Evolutionary conservation across 805 yeast genomes (phyloP), one percentile per base, ranked within the genome.

Genomic region (Maudiozyma bulderi): DNA sequence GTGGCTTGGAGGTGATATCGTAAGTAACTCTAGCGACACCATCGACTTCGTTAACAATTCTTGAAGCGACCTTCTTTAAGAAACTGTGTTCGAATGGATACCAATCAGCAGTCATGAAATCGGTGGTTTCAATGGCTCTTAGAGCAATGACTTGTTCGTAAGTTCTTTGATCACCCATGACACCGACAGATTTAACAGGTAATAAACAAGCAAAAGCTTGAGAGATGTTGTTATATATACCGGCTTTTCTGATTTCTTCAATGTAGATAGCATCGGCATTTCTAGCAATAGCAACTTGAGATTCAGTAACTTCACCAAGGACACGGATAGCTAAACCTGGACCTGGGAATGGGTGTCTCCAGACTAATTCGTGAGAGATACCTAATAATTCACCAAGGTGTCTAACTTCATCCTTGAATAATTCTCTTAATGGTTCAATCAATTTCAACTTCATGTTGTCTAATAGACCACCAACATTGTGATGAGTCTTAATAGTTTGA

Each of bases 271-370:
- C 77, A 69, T 93, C 99, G 54, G 99, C 99, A 68, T 88, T 91
- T 73, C 98, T 85, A 43, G 98, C 99, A 66, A 93, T 93, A 65
- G 81, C 91, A 50, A 93, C 93, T 74, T 93, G 99, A 57, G 76
- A 81, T 58, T 81, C 85, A 51, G 96, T 86, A 55, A 93, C 98
- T 74, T 91, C 98, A 60, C 99, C 99, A 45, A 93, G 76, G 49
- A 93, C 95, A 73, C 99, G 84, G 69, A 93, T 93, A 59, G 97
- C 99, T 66, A 93, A 86, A 75, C 99, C 99, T 68, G 99, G 99
- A 68, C 99, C 99, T 62, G 99, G 99, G 95, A 93, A 93, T 50
- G 99, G 99, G 69, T 93, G 99, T 78, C 99, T 87, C 98, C 98
- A 91, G 58, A 93, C 98, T 60, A 93, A 78, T 61, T 93, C 98